Evolutionary conservation across 805 yeast genomes (phyloP).

Genomic region (Grigorovia transvaalensis): DNA sequence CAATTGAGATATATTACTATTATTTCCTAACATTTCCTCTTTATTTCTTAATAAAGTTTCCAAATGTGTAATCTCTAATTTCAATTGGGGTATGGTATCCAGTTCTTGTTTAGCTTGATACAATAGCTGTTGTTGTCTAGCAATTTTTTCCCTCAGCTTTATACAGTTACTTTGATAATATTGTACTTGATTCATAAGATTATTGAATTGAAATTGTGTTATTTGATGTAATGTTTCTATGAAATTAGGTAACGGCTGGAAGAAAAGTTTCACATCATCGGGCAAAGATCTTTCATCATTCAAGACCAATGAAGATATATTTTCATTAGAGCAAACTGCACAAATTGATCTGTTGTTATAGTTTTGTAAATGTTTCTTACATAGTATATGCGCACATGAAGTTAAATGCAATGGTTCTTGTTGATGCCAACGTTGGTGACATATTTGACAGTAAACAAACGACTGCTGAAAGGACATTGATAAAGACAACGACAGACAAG

Average conservation of each 20-base stretch:
- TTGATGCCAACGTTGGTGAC: slow-evolving; percentile 18
- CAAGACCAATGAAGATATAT: slow-evolving; percentile 15
- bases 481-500: neutral
- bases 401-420: slow-evolving; percentile 24
- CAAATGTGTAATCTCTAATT: slow-evolving; percentile 8
- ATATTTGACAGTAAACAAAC: slow-evolving; percentile 27
- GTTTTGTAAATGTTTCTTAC: slow-evolving; percentile 22
- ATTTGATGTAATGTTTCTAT: slow-evolving; percentile 21
- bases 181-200: slow-evolving; percentile 16
- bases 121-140: slow-evolving; percentile 19
- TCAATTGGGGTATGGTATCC: slow-evolving; percentile 16
- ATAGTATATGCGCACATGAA: slow-evolving; percentile 32
- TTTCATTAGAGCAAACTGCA: slow-evolving; percentile 13
- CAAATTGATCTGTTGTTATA: slow-evolving; percentile 6
- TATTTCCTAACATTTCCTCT: neutral
- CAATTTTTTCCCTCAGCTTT: slow-evolving; percentile 19
- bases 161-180: slow-evolving; percentile 18
- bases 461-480: slow-evolving; percentile 15
- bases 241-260: slow-evolving; percentile 19
- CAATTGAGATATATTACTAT: neutral
- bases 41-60: neutral
- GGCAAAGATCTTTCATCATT: slow-evolving; percentile 14
- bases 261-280: slow-evolving; percentile 16
- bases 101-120: slow-evolving; percentile 21
- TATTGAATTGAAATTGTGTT: slow-evolving; percentile 23